Evolutionary conservation across 2,329 filamentous ascomycete genomes (phyloP).

Genomic region (Hypoxylon sp.): DNA sequence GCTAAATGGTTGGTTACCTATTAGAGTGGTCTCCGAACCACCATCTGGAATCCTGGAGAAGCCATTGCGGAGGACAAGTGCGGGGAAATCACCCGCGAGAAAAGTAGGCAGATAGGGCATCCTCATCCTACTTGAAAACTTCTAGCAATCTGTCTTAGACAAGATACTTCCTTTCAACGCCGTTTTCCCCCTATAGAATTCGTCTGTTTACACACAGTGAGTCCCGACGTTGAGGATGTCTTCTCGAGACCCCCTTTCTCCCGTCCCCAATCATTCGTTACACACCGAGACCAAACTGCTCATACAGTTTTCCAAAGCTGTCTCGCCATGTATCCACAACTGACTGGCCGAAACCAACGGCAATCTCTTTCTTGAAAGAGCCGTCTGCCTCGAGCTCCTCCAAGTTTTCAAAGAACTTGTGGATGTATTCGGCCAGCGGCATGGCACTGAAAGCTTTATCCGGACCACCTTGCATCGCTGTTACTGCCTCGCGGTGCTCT

Average conservation of each 20-base stretch:
- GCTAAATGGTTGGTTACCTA: not conserved
- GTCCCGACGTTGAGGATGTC: not conserved
- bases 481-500: conserved; percentile 44
- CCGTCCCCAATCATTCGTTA: not conserved
- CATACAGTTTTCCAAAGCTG: conserved; percentile 27
- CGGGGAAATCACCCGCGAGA: too few species aligned
- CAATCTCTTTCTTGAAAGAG: conserved; percentile 51
- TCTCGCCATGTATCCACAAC: conserved; percentile 18
- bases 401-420: conserved; percentile 48
- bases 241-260: not conserved
- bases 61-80: too few species aligned
- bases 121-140: too few species aligned
- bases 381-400: conserved; percentile 44
- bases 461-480: conserved; percentile 43
- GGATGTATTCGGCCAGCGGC: conserved; percentile 54
- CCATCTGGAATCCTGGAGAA: not conserved
- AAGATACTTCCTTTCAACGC: too few species aligned
- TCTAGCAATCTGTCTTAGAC: too few species aligned
- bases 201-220: too few species aligned
- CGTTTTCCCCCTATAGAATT: too few species aligned
- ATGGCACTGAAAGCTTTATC: conserved; percentile 51
- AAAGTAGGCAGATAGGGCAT: too few species aligned
- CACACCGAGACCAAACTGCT: conserved; percentile 16
- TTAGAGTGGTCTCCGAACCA: not conserved
- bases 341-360: conserved; percentile 49